Percentiles rank a stretch among this genome's conserved stretches.
These are phyloP conservation scores for Fallopia convolvulus DNA, from an alignment of 148 eudicot species.

Conservation along the genomic window DNA sequence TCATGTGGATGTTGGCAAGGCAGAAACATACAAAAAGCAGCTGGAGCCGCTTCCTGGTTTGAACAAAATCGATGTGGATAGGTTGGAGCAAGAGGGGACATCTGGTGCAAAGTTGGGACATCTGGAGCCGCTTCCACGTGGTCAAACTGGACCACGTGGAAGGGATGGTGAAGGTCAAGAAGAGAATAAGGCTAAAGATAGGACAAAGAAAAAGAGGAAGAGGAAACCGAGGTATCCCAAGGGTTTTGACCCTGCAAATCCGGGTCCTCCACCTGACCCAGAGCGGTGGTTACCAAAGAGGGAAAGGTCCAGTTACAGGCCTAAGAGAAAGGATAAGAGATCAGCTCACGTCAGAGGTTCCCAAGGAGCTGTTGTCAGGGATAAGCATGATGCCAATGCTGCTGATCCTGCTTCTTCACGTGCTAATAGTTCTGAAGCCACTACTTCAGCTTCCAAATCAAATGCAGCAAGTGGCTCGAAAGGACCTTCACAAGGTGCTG, in stretches of 20 bases:
- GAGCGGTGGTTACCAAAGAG: conserved; percentile 90
- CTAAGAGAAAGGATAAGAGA: conserved; percentile 88
- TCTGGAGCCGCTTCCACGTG: no score
- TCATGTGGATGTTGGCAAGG: conserved; percentile 62
- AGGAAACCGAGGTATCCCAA: conserved; percentile 89
- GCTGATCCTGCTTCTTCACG: conserved; percentile 25
- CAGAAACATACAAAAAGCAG: conserved; percentile 78
- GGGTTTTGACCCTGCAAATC: conserved; percentile 83
- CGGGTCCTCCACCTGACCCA: conserved; percentile 88
- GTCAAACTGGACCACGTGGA: conserved; percentile 26
- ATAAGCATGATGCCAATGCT: conserved; percentile 35
- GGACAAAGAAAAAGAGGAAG: conserved; percentile 81
- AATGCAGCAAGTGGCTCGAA: conserved; percentile 38
- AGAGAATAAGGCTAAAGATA: conserved; percentile 55
- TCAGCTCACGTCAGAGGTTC: conserved; percentile 78
- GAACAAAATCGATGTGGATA: conserved; percentile 56
- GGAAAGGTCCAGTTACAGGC: conserved; percentile 78
- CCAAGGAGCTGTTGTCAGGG: conserved; percentile 77
- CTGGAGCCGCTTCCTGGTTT: conserved; percentile 67
- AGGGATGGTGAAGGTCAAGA: conserved; percentile 39
- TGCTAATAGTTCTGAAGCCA: conserved; percentile 19
- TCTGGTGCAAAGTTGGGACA: conserved; percentile 82
- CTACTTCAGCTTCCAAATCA: conserved; percentile 28
- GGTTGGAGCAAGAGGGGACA: conserved; percentile 48
- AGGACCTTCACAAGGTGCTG: conserved; percentile 38